Percentiles rank a stretch among this genome's conserved stretches.
phyloP scores from a whole-genome alignment of 768 basidiomycete genomes.

The Mycena belliarum region DNA sequence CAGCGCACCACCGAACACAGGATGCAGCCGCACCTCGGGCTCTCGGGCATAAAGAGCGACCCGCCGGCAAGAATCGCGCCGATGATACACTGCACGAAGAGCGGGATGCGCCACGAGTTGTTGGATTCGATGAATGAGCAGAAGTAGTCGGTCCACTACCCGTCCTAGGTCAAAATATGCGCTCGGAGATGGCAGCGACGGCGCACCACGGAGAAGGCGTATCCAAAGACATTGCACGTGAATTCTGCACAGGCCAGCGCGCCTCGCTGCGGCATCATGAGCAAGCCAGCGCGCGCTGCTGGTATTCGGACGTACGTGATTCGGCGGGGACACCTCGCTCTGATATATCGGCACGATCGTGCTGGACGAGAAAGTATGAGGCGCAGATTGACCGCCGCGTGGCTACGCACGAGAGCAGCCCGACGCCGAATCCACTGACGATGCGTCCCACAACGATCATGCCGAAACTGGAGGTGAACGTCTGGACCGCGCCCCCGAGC shows the following conservation, averaged over 20 bases:
- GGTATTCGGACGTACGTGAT: constrained; percentile 57
- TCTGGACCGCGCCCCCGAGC: constrained; percentile 84
- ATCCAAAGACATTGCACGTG: constrained; percentile 88
- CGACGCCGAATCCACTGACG: constrained; percentile 86
- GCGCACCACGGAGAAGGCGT: constrained; percentile 84
- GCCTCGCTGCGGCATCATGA: constrained; percentile 59
- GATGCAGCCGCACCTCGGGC: constrained; percentile 43
- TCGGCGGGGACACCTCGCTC: constrained; percentile 91
- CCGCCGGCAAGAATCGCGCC: constrained; percentile 77
- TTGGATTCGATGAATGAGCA: constrained; percentile 85
- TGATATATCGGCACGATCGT: constrained; percentile 95
- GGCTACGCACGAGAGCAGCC: constrained; percentile 73
- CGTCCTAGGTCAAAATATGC: not conserved
- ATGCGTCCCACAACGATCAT: constrained; percentile 83
- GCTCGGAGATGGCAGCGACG: not conserved
- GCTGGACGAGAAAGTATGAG: constrained; percentile 37
- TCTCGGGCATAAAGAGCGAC: constrained; percentile 84
- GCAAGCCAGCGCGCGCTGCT: not conserved
- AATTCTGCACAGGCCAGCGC: constrained; percentile 94
- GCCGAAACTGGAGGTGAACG: constrained; percentile 74
- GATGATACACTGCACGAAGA: constrained; percentile 85
- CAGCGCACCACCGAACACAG: not conserved
- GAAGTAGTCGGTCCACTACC: constrained; percentile 90
- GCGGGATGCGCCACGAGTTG: constrained; percentile 84
- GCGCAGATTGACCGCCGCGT: not conserved